phyloP scores from a whole-genome alignment of 176 grass and related monocot species.

The Aegilops sharonensis region DNA sequence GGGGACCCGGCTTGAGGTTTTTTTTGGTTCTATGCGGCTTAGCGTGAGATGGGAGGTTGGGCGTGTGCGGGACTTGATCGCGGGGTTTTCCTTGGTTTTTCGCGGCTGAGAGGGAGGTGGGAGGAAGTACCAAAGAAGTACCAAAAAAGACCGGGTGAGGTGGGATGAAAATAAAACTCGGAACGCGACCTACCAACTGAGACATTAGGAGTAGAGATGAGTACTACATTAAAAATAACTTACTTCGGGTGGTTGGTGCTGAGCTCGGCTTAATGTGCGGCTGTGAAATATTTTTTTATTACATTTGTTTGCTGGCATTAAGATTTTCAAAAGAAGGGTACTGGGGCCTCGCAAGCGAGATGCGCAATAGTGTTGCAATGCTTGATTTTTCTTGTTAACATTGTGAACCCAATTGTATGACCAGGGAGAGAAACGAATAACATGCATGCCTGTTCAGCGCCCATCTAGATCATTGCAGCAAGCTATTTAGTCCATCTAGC shows the following conservation, averaged over 20 bases:
- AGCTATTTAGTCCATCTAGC: background rate
- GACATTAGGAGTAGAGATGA: no score
- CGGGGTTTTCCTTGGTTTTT: no score
- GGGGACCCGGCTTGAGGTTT: no score
- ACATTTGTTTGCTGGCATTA: background rate
- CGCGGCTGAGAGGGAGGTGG: no score
- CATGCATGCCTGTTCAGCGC: background rate
- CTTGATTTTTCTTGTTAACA: background rate
- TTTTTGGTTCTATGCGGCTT: no score
- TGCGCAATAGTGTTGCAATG: background rate
- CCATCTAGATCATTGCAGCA: background rate
- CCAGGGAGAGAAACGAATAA: background rate
- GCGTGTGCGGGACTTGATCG: no score
- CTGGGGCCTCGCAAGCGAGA: background rate
- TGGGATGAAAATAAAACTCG: no score
- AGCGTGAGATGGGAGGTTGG: no score
- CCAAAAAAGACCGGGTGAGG: no score
- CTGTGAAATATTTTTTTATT: background rate
- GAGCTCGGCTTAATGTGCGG: background rate
- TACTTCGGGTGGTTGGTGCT: background rate
- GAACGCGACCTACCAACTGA: no score
- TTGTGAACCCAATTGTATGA: background rate
- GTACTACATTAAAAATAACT: background rate
- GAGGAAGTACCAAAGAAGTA: no score
- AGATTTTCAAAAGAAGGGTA: background rate